Conservation (phyloP, 202 grass and related monocot species). For the Setaria viridis region DNA sequence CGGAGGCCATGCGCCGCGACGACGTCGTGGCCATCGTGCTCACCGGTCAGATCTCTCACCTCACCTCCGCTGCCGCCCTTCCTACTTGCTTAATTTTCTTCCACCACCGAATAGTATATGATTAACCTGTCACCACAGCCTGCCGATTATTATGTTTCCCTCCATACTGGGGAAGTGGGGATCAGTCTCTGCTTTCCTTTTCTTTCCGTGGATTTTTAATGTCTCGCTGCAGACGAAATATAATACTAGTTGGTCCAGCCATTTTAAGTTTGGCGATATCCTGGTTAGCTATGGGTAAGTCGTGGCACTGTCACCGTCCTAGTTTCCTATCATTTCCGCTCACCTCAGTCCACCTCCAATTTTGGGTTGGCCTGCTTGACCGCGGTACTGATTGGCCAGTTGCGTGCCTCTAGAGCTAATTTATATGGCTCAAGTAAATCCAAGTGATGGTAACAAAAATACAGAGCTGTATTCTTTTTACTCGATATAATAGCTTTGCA, state of each 20-base stretch:
- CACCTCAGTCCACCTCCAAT: background rate
- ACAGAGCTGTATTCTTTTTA: background rate
- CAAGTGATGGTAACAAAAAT: background rate
- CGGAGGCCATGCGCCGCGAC: conserved; percentile 65
- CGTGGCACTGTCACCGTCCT: background rate
- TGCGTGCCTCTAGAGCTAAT: background rate
- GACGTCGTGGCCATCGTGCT: conserved; percentile 97
- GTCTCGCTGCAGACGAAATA: background rate
- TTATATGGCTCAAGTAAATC: background rate
- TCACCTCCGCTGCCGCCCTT: background rate
- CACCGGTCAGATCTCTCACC: conserved; percentile 62
- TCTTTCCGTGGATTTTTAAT: background rate
- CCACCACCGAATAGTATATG: too few species aligned
- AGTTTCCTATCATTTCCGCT: conserved; percentile 17
- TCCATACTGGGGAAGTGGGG: background rate
- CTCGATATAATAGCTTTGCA: background rate
- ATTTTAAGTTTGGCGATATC: background rate
- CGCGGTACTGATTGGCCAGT: background rate
- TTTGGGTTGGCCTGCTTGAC: background rate
- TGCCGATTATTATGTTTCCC: background rate
- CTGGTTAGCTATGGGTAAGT: background rate
- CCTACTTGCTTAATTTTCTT: background rate
- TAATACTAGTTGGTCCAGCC: background rate
- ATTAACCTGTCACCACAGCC: too few species aligned
- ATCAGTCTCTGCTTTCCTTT: background rate